Evolutionary conservation across 768 basidiomycete genomes (phyloP).

Genomic region (Roridomyces roridus): DNA sequence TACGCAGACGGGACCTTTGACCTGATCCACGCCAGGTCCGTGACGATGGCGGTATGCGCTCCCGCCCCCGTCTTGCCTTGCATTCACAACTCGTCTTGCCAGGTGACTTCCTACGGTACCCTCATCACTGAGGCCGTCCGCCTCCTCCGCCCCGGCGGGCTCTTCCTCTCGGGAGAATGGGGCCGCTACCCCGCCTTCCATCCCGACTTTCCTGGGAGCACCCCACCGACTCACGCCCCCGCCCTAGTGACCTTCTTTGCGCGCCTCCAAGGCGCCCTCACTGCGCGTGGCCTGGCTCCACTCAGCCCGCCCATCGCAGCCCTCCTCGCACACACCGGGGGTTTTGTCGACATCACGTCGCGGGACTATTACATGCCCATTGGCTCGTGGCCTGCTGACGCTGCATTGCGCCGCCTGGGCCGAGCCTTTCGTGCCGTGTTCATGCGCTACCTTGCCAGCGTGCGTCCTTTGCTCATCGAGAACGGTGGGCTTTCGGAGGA

Average conservation of each 20-base stretch:
- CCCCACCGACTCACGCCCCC: conserved; percentile 45
- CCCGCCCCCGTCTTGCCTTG: neutral
- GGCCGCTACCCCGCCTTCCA: conserved; percentile 48
- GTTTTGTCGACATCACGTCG: conserved; percentile 49
- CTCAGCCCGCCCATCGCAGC: conserved; percentile 42
- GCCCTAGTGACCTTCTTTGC: conserved; percentile 44
- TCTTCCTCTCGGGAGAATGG: conserved; percentile 74
- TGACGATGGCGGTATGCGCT: conserved; percentile 62
- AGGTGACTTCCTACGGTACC: conserved; percentile 64
- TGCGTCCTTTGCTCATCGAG: conserved; percentile 53
- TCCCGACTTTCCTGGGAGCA: conserved; percentile 31
- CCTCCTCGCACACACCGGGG: conserved; percentile 40
- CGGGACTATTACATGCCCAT: conserved; percentile 54
- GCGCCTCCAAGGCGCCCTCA: conserved; percentile 41
- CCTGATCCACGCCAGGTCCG: conserved; percentile 67
- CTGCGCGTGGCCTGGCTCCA: conserved; percentile 42
- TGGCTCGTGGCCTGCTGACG: conserved; percentile 56
- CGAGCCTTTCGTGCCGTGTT: conserved; percentile 44
- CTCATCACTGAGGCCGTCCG: conserved; percentile 66
- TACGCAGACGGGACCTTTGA: conserved; percentile 65
- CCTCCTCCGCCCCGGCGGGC: conserved; percentile 71
- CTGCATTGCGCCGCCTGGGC: conserved; percentile 45
- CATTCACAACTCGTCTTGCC: conserved; percentile 20
- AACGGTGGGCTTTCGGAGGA: conserved; percentile 33
- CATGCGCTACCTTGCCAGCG: conserved; percentile 52